These are phyloP conservation scores for Metarhizium humberi DNA, from an alignment of 2,329 filamentous ascomycete species.

Conservation along the genomic window DNA sequence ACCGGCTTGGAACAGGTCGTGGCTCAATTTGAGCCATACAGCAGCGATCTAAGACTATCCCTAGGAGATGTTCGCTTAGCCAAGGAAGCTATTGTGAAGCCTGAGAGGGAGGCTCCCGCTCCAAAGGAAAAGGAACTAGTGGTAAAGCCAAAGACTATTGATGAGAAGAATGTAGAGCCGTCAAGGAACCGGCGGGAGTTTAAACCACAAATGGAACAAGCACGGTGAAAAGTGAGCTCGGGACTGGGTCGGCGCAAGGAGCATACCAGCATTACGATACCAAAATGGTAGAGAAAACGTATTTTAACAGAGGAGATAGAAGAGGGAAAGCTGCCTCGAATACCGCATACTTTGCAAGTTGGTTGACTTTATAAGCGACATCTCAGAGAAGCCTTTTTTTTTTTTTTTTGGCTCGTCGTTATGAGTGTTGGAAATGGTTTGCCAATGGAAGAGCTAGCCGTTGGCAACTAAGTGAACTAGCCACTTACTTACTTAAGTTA, in stretches of 20 bases:
- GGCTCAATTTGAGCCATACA: slow-evolving; percentile 64
- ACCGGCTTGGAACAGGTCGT: slow-evolving; percentile 57
- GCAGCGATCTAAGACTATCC: slow-evolving; percentile 59
- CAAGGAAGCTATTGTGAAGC: slow-evolving; percentile 47
- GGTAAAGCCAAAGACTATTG: slow-evolving; percentile 17
- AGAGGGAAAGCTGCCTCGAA: neutral
- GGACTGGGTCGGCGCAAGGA: neutral
- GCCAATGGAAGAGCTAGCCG: too few relatives aligned
- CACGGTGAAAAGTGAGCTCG: slow-evolving; percentile 8
- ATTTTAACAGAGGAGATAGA: neutral
- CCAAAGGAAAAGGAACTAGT: slow-evolving; percentile 18
- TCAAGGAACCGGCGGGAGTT: slow-evolving; percentile 12
- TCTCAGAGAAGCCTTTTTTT: neutral
- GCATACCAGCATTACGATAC: slow-evolving; percentile 6
- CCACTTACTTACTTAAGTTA: too few relatives aligned
- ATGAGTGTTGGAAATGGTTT: too few relatives aligned
- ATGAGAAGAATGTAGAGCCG: slow-evolving; percentile 11
- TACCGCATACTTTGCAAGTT: neutral
- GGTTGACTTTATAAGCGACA: neutral
- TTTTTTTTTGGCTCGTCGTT: too few relatives aligned
- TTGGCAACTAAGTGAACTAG: too few relatives aligned
- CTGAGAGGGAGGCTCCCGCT: slow-evolving; percentile 3
- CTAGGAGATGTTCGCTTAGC: slow-evolving; percentile 65
- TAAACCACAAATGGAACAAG: slow-evolving; percentile 21
- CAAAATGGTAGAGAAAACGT: slow-evolving; percentile 4